Evolutionary conservation across 73 alveolate genomes (phyloP).

Genomic region (Durusdinium trenchii): DNA sequence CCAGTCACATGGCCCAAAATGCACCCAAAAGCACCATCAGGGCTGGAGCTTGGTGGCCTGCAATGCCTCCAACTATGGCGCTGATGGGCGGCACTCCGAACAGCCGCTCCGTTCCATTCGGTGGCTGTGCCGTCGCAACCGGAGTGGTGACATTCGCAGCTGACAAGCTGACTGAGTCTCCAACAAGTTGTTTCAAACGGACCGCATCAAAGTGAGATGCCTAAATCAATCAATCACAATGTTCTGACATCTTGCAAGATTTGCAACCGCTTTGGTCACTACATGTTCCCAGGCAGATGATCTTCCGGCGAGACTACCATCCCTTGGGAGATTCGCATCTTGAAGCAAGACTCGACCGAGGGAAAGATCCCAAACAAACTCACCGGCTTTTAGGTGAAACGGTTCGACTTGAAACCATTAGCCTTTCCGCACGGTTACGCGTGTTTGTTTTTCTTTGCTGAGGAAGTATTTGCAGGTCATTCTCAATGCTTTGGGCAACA

Average conservation of each 20-base stretch:
- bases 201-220: too few relatives aligned
- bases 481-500: constrained; percentile 84
- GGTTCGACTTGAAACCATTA: background rate
- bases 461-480: constrained; percentile 89
- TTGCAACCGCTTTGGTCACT: background rate
- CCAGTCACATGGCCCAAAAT: too few relatives aligned
- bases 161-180: too few relatives aligned
- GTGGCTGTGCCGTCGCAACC: too few relatives aligned
- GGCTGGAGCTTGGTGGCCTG: constrained; percentile 93
- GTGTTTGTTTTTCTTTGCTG: background rate
- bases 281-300: constrained; percentile 64
- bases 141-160: too few relatives aligned
- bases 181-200: too few relatives aligned
- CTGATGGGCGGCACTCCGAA: constrained; percentile 51
- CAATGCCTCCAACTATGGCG: constrained; percentile 87
- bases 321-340: constrained; percentile 84
- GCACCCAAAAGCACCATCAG: too few relatives aligned
- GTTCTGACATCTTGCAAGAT: background rate
- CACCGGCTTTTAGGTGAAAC: background rate
- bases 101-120: background rate
- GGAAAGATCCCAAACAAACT: too few relatives aligned
- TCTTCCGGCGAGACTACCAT: constrained; percentile 73
- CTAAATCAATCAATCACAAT: too few relatives aligned
- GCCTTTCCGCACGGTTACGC: background rate
- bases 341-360: too few relatives aligned